Base-by-base conservation (phyloP, 2,329 filamentous ascomycete species). In the Aspergillus chevalieri region DNA sequence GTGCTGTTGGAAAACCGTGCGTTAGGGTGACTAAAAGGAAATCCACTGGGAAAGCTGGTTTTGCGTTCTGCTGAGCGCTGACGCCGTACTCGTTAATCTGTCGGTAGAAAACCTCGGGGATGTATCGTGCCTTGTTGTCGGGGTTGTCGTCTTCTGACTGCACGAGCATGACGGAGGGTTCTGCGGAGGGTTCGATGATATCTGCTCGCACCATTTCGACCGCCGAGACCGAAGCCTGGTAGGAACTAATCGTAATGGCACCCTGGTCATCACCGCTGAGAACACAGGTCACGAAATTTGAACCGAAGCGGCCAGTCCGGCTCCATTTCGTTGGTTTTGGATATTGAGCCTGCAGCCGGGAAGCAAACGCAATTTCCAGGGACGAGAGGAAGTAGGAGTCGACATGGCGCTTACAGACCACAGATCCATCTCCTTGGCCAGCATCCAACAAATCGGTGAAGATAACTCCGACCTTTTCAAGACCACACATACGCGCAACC, bases 151-250 rank as follows among this genome's bases (percentile, higher is more conserved):
- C 87, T 65, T 97, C 92, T 21, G 87, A 86, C 53, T 91, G 89
- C 4, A 98, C 93, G 43, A 98, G 81, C 92, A 98, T 96, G 47
- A 92, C 85, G 6, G 82, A 84, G 2, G 93, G 93, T 56, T 97
- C 92, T 26, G 91, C 91, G 7, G 90, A 97, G 6, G 93, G 89
- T 67, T 98, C 93, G 52, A 98, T 82, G 56, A 98, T 91, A 61
- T 97, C 89, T 36, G 93, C 91, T 54, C 87, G 81, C 22, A 95
- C 89, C 93, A 98, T 98, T 69, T 98, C 93, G 4, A 96, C 90
- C 0, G 91, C 90, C 14, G 93, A 87, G 59, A 96, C 95, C 1
- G 92, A 95, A 55, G 89, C 91, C 69, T 98, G 93, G 63, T 97
- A 98, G 0, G 91, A 84, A 3, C 89, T 88, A 53, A 98, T 88